phyloP scores from a whole-genome alignment of 2,329 filamentous ascomycete species.

The Alternaria sp. region DNA sequence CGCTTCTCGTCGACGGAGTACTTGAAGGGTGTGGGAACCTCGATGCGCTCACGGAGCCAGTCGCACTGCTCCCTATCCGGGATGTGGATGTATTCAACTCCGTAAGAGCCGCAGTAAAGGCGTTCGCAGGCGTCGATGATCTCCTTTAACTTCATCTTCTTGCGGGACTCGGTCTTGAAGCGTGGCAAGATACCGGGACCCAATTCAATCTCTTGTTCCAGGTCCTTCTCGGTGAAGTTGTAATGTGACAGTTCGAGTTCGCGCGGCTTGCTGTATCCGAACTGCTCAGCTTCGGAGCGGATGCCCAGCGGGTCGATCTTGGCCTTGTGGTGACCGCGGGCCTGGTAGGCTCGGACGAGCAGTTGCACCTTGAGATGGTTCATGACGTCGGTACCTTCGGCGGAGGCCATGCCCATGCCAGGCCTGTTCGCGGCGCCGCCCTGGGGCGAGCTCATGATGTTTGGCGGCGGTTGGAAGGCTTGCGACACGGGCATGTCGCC shows the following conservation, averaged over 20 bases:
- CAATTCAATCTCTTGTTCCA: slow-evolving; percentile 89
- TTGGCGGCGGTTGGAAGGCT: slow-evolving; percentile 95
- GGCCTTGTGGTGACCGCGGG: slow-evolving; percentile 96
- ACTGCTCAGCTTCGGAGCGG: slow-evolving; percentile 81
- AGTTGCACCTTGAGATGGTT: slow-evolving; percentile 99
- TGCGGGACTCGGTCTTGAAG: slow-evolving; percentile 84
- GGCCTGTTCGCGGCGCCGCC: slow-evolving; percentile 76
- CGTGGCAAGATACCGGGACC: slow-evolving; percentile 94
- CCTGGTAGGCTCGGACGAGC: slow-evolving; percentile 95
- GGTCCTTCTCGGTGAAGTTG: slow-evolving; percentile 90
- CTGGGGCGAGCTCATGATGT: slow-evolving; percentile 81
- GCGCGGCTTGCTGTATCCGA: slow-evolving; percentile 86
- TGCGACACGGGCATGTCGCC: slow-evolving; percentile 97
- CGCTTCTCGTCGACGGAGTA: slow-evolving; percentile 99
- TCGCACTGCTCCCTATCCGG: slow-evolving; percentile 97
- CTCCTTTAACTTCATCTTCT: slow-evolving; percentile 96
- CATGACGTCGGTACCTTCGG: slow-evolving; percentile 80
- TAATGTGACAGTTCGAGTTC: slow-evolving; percentile 94
- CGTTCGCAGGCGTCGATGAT: slow-evolving; percentile 93
- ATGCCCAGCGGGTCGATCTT: slow-evolving; percentile 97
- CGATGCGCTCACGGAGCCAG: slow-evolving; percentile 94
- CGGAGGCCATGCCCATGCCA: slow-evolving; percentile 68
- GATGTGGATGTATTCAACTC: slow-evolving; percentile 98
- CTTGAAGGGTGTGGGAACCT: slow-evolving; percentile 93
- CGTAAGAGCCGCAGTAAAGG: slow-evolving; percentile 97